A percentile compares a stretch with the other conserved stretches of the same genome.
phyloP scores from a whole-genome alignment of 2,329 filamentous ascomycete species.

The Nemania sp. region DNA sequence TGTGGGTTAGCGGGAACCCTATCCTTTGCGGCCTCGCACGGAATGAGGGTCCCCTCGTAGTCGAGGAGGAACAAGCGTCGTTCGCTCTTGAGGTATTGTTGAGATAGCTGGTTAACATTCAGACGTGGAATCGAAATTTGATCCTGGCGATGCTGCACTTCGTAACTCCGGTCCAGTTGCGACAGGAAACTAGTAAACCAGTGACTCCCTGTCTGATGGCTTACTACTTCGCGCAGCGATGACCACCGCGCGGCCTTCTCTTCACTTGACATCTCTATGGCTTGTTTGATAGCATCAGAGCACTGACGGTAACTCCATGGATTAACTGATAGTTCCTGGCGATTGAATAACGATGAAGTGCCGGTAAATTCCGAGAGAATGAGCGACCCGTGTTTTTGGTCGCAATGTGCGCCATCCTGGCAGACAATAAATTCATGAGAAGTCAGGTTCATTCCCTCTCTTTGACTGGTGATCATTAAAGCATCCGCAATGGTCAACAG shows the following conservation, averaged over 20 bases:
- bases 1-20: conserved; percentile 85
- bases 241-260: conserved; percentile 78
- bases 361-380: conserved; percentile 96
- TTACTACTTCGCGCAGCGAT: conserved; percentile 72
- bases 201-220: conserved; percentile 79
- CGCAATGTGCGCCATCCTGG: conserved; percentile 75
- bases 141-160: conserved; percentile 83
- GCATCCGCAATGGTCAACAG: conserved; percentile 87
- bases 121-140: conserved; percentile 86
- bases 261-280: conserved; percentile 76
- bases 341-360: conserved; percentile 81
- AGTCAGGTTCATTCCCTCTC: conserved; percentile 96
- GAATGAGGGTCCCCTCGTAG: conserved; percentile 90
- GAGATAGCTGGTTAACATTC: conserved; percentile 66
- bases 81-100: conserved; percentile 68
- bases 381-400: conserved; percentile 83
- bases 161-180: conserved; percentile 74
- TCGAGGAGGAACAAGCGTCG: conserved; percentile 86
- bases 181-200: conserved; percentile 82
- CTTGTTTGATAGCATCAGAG: conserved; percentile 81
- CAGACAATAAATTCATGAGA: conserved; percentile 93
- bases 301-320: conserved; percentile 94
- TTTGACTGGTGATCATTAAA: conserved; percentile 91
- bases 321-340: conserved; percentile 83
- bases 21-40: conserved; percentile 80